phyloP scores from a whole-genome alignment of 768 basidiomycete genomes.

The Russula sp. region DNA sequence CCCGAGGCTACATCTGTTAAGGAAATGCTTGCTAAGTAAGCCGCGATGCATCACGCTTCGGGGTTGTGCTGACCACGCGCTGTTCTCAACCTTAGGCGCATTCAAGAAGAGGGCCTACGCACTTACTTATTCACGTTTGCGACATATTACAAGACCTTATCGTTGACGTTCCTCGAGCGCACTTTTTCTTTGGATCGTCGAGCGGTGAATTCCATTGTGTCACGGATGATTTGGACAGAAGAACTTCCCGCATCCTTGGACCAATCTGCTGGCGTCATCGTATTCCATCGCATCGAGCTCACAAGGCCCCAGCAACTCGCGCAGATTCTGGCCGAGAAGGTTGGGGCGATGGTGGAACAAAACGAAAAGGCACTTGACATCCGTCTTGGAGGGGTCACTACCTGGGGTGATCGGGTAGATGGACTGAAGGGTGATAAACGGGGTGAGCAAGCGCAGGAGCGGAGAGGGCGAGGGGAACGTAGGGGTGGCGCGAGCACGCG shows the following conservation, averaged over 20 bases:
- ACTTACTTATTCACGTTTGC: constrained; percentile 99
- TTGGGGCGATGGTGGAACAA: constrained; percentile 81
- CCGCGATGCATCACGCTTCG: constrained; percentile 9
- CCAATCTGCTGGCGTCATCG: constrained; percentile 83
- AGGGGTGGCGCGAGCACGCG: constrained; percentile 50
- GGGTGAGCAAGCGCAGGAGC: constrained; percentile 74
- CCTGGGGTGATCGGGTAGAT: constrained; percentile 67
- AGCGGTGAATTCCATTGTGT: constrained; percentile 85
- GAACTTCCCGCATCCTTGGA: constrained; percentile 92
- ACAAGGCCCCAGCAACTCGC: constrained; percentile 88
- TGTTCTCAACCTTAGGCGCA: constrained; percentile 58
- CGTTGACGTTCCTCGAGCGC: constrained; percentile 78
- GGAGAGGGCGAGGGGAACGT: constrained; percentile 71
- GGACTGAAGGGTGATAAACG: constrained; percentile 75
- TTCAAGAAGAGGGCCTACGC: constrained; percentile 94
- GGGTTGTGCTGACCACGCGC: constrained; percentile 5
- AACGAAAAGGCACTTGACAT: constrained; percentile 87
- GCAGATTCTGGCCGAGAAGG: constrained; percentile 83
- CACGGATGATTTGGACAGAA: constrained; percentile 99
- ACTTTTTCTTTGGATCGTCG: constrained; percentile 84
- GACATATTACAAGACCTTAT: constrained; percentile 87
- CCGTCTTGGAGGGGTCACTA: constrained; percentile 68
- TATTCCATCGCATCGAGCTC: constrained; percentile 90
- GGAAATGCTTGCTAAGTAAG: constrained; percentile 91
- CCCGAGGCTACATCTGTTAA: constrained; percentile 84